These are phyloP conservation scores for Ceratobasidium sp. DNA, from an alignment of 1,284 basidiomycete species.

Conservation along the genomic window DNA sequence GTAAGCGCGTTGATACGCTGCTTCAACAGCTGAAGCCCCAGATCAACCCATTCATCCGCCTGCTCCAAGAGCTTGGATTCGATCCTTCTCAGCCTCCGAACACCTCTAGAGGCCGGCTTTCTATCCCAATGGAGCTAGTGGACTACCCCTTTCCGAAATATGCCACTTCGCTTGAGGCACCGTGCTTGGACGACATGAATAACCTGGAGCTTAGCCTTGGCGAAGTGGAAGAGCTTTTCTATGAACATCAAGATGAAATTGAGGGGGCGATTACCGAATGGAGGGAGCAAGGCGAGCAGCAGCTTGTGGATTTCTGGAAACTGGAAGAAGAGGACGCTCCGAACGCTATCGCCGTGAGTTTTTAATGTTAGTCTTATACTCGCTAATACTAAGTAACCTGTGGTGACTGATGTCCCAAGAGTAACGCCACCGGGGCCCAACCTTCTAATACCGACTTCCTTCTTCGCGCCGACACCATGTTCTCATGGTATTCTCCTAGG, in stretches of 20 bases:
- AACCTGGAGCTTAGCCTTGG: background rate
- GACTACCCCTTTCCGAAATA: background rate
- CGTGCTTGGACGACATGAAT: background rate
- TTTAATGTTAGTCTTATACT: too few species aligned
- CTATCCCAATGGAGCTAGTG: background rate
- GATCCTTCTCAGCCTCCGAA: too few species aligned
- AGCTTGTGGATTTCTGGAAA: background rate
- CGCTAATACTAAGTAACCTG: too few species aligned
- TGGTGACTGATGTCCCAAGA: too few species aligned
- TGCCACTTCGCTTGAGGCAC: background rate
- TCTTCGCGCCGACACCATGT: constrained; percentile 9
- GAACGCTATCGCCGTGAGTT: background rate
- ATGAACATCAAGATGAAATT: too few species aligned
- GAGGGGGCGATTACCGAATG: background rate
- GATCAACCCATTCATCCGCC: background rate
- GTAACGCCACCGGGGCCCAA: too few species aligned
- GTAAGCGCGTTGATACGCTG: background rate
- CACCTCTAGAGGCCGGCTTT: background rate
- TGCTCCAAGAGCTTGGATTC: background rate
- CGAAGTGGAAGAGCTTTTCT: too few species aligned
- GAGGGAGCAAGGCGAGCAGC: background rate
- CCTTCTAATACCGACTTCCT: background rate
- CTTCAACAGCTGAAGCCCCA: background rate
- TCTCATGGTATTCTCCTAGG: background rate
- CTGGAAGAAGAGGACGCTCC: background rate